phyloP scores from a whole-genome alignment of 345 rosid genomes.

The Boechera retrofracta region DNA sequence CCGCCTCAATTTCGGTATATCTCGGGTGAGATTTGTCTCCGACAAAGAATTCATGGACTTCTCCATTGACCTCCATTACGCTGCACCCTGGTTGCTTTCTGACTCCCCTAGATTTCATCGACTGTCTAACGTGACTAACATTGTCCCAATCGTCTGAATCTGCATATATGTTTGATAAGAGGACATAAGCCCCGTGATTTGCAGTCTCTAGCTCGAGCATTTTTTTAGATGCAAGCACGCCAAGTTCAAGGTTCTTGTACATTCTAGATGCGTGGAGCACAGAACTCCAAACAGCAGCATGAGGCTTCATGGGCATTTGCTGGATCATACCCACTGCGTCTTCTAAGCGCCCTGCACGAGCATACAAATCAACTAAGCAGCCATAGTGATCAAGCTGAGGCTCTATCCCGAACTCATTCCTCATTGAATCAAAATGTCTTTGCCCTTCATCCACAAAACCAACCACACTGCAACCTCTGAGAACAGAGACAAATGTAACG shows the following conservation, averaged over 20 bases:
- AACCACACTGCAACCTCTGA: constrained; percentile 63
- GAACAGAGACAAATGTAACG: constrained; percentile 57
- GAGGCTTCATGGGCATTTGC: constrained; percentile 65
- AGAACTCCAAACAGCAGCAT: constrained; percentile 72
- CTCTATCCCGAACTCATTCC: constrained; percentile 53
- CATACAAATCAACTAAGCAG: constrained; percentile 71
- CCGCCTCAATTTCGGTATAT: constrained; percentile 51
- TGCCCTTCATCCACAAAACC: constrained; percentile 65
- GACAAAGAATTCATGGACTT: constrained; percentile 62
- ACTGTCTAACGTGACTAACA: constrained; percentile 51
- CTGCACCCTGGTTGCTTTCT: constrained; percentile 69
- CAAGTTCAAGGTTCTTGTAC: constrained; percentile 61
- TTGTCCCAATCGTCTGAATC: constrained; percentile 62
- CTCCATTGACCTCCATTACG: constrained; percentile 60
- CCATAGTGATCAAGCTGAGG: constrained; percentile 72
- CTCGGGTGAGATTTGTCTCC: constrained; percentile 65
- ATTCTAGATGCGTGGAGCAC: constrained; percentile 65
- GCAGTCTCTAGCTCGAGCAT: constrained; percentile 59
- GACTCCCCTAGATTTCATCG: constrained; percentile 64
- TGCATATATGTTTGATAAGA: constrained; percentile 69
- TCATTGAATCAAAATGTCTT: constrained; percentile 57
- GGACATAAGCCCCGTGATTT: constrained; percentile 63
- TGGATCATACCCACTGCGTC: constrained; percentile 55
- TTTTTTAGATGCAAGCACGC: constrained; percentile 57
- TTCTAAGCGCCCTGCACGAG: constrained; percentile 57